Conservation (phyloP, 495 filamentous ascomycete species). For the Podospora pseudocomata region DNA sequence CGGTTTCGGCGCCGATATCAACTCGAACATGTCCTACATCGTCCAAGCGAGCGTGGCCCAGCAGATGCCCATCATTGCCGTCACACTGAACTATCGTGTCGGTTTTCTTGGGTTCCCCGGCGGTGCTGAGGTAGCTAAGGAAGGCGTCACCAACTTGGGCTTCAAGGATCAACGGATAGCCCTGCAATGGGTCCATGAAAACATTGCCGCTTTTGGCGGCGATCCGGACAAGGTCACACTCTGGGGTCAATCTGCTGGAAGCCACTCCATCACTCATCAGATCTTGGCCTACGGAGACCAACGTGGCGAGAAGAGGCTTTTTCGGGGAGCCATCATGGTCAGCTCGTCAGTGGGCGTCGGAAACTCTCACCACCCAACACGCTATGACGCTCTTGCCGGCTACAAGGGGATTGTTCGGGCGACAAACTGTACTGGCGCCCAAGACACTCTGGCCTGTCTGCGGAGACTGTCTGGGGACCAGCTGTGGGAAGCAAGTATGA, state of each 20-base stretch:
- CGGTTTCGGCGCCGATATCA: constrained; percentile 6
- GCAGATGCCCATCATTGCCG: constrained; percentile 33
- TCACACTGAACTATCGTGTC: constrained; percentile 31
- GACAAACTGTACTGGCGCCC: background rate
- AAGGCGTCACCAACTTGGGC: constrained; percentile 24
- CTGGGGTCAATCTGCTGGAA: constrained; percentile 18
- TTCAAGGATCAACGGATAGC: constrained; percentile 29
- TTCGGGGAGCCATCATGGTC: background rate
- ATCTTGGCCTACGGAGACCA: background rate
- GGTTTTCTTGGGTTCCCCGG: constrained; percentile 23
- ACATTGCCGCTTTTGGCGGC: constrained; percentile 51
- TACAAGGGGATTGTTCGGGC: background rate
- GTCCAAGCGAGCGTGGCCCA: constrained; percentile 27
- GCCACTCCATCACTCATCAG: constrained; percentile 4
- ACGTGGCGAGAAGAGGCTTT: background rate
- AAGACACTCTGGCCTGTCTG: background rate
- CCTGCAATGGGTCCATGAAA: constrained; percentile 38
- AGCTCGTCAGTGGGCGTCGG: background rate
- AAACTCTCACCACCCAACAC: background rate
- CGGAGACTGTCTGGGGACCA: background rate
- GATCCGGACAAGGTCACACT: constrained; percentile 32
- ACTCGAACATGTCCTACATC: constrained; percentile 17
- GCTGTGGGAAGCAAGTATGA: background rate
- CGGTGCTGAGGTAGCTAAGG: constrained; percentile 11
- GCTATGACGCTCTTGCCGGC: background rate